phyloP scores from a whole-genome alignment of 805 yeast genomes.

The Wickerhamomyces canadensis region DNA sequence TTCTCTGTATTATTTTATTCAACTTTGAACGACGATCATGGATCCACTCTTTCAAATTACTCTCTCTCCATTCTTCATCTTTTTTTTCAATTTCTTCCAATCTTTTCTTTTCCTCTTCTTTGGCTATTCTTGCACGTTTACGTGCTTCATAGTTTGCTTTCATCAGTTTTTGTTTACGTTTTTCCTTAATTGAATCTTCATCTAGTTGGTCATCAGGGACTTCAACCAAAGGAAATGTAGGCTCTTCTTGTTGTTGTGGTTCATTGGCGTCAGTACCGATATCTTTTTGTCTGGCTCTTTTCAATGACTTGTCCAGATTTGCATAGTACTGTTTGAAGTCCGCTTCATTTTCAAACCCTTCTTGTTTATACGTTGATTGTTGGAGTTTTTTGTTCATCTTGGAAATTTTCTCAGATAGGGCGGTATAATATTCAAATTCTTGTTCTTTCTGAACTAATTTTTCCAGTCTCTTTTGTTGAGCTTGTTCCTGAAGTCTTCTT shows the following conservation, averaged over 20 bases:
- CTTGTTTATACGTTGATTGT: constrained; percentile 51
- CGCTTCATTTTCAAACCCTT: constrained; percentile 71
- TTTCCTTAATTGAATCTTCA: constrained; percentile 80
- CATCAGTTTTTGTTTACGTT: constrained; percentile 74
- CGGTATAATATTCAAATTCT: constrained; percentile 67
- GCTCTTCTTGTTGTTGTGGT: constrained; percentile 35
- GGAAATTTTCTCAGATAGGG: constrained; percentile 47
- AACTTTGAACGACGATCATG: constrained; percentile 59
- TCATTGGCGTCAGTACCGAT: constrained; percentile 54
- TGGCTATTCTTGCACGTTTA: constrained; percentile 73
- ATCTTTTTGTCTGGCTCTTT: constrained; percentile 59
- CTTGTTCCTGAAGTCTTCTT: constrained; percentile 85
- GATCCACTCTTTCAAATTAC: constrained; percentile 78
- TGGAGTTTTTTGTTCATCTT: constrained; percentile 48
- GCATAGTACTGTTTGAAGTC: constrained; percentile 64
- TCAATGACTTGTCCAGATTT: constrained; percentile 63
- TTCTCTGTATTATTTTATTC: constrained; percentile 48
- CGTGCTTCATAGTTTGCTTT: constrained; percentile 90
- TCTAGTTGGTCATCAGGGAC: constrained; percentile 78
- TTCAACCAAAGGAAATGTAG: constrained; percentile 69
- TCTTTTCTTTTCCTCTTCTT: constrained; percentile 56
- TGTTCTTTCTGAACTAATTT: constrained; percentile 75
- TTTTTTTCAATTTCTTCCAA: constrained; percentile 53
- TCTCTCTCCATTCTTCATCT: constrained; percentile 73
- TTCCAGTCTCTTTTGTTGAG: constrained; percentile 76